Evolutionary conservation across 306 rosid genomes (phyloP), one percentile per base, ranked within the genome.

Genomic region (Crataegus laevigata): DNA sequence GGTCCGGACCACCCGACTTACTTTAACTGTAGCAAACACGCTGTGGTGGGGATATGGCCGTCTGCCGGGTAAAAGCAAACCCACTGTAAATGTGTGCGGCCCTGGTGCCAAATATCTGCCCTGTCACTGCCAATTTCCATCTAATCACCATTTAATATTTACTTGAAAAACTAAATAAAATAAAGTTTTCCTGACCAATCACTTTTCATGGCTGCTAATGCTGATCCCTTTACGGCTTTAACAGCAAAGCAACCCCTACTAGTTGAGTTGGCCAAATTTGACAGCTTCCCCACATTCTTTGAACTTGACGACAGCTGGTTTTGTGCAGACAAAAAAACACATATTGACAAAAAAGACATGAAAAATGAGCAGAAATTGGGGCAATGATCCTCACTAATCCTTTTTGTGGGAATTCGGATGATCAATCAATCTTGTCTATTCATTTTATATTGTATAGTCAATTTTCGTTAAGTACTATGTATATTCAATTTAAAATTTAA

Each of bases 1-100:
- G 57, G 75, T 55, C 24, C 34, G 5, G 66, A 47, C 74, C 50
- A 8, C 52, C 55, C 38, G 14, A 29, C n/a, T 51, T 1, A 1
- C 30, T 10, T 14, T 12, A 36, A 0, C 4, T 9, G 21, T 54
- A 57, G 7, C 9, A 12, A 51, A n/a, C 85, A 55, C 69, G 78
- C 81, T 86, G 69, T 80, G 7, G 63, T 13, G 68, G 71, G 74
- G 69, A 22, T 64, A 3, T 10, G 54, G 78, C 47, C 81, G 80
- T 74, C 90, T 84, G 90, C 64, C 43, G 45, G 12, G 43, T 71
- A 63, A 73, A 26, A 30, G 34, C 61, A 40, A 54, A 11, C 4
- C 69, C 58, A 15, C 34, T 2, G 32, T 75, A 4, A 6, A 25
- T 38, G 77, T 70, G 82, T 80, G 92, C 9, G 5, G 4, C 9